These are phyloP conservation scores for Russula lepida DNA, from an alignment of 768 basidiomycete species.

Conservation along the genomic window DNA sequence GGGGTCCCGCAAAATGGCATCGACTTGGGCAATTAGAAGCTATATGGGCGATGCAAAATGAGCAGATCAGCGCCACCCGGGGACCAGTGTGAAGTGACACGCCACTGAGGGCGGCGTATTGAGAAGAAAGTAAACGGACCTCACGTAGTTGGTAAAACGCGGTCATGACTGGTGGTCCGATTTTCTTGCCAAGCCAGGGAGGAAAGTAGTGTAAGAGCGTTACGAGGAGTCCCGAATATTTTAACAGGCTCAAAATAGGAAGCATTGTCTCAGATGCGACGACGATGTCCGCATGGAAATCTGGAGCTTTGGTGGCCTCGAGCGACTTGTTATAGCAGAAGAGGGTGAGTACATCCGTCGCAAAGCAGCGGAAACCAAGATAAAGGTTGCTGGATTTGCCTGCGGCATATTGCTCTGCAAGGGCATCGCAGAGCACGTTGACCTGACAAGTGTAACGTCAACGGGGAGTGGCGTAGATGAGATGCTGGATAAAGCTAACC, in stretches of 20 bases:
- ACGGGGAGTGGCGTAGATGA: no score
- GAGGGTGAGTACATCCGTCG: conserved; percentile 34
- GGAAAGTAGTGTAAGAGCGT: conserved; percentile 1
- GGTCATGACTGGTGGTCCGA: background rate
- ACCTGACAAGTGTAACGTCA: background rate
- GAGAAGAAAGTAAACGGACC: conserved; percentile 6
- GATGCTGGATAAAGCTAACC: conserved; percentile 19
- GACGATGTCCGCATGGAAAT: conserved; percentile 30
- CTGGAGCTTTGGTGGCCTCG: conserved; percentile 26
- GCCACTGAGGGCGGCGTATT: background rate
- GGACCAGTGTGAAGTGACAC: background rate
- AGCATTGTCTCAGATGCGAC: conserved; percentile 15
- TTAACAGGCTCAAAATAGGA: conserved; percentile 5
- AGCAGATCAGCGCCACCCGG: conserved; percentile 2
- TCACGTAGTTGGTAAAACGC: conserved; percentile 4
- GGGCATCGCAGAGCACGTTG: background rate
- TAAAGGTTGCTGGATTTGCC: conserved; percentile 27
- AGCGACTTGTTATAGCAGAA: conserved; percentile 33
- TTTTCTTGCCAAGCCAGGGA: conserved; percentile 1
- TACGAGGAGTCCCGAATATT: conserved; percentile 1
- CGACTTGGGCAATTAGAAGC: conserved; percentile 21
- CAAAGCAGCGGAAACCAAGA: conserved; percentile 33
- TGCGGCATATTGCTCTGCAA: conserved; percentile 27
- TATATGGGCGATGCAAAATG: background rate
- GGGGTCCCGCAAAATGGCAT: conserved; percentile 23